Base-by-base conservation (phyloP, 1,284 basidiomycete species). In the Takashimella koratensis region DNA sequence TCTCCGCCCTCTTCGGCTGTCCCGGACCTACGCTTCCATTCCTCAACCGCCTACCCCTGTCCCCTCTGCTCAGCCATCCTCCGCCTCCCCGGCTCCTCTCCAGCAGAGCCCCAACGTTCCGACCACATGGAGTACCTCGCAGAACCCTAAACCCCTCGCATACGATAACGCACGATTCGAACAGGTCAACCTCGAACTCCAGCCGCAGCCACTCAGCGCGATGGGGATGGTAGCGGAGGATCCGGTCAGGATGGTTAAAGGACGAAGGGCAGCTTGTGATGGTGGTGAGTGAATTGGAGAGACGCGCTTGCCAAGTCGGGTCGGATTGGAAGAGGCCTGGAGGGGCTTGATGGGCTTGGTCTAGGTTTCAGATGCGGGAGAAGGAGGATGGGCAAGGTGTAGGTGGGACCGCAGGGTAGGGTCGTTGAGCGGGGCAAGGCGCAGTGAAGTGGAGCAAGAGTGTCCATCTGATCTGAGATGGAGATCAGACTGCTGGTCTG, bases 181-280 rank as follows among this genome's bases (percentile, higher is more conserved):
- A 78, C 95, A 98, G 79, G 89, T 88, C 20, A 78, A 79, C 43
- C 83, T 93, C 80, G 83, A 85, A 45, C 79, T 91, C 53, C 95
- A 98, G 75, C 95, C 59, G 8, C 55, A 60, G 41, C 43, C 51
- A 30, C 53, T 55, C 16, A 40, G 25, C 19, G 59, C 59, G 12
- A 60, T 60, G 59, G 51, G 50, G 11, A 48, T 60, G 71, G 84
- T 98, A 63, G 81, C 81, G 48, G 81, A 90, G 61, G 90, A 96
- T 75, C 92, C 94, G 6, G 83, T 96, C 52, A 81, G 87, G 47
- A 74, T 92, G 52, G 86, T 94, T 1, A 75, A 88, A 49, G 87
- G 84, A 27, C 81, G 95, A 62, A 88, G 85, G 70, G 93, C 90
- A 3, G 81, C 85, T 50, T 98, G 95, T 71, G 93, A 98, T 74